Conservation (phyloP, 306 rosid genomes). For the Boehmeria nivea region DNA sequence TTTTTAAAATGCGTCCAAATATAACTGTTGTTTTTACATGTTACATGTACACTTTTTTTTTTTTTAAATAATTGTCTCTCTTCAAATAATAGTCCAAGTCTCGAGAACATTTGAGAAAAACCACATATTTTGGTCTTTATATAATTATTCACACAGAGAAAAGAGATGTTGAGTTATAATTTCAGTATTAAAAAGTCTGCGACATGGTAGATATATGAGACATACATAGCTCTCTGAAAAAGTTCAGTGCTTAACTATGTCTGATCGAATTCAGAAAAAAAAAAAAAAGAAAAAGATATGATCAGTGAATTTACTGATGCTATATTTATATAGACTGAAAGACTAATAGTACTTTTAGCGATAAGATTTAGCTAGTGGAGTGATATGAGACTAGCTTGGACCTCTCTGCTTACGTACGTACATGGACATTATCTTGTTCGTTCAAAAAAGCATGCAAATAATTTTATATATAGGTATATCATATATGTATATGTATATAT, state of each 20-base stretch:
- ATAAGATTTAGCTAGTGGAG: neutral
- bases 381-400: neutral
- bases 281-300: neutral
- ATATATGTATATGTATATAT: neutral
- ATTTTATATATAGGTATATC: neutral
- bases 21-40: too few relatives aligned
- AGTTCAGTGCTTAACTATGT: neutral
- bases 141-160: too few relatives aligned
- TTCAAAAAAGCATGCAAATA: neutral
- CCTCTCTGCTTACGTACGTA: neutral
- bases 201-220: neutral
- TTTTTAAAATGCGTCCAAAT: too few relatives aligned
- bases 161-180: too few relatives aligned
- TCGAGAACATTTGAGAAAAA: too few relatives aligned
- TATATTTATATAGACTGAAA: too few relatives aligned
- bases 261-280: neutral
- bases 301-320: neutral
- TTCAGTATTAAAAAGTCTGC: neutral
- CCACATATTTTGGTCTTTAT: too few relatives aligned
- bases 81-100: too few relatives aligned
- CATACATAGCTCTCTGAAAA: neutral
- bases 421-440: slow-evolving; percentile 1
- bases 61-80: too few relatives aligned
- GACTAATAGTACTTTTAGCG: neutral
- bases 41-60: too few relatives aligned